Evolutionary conservation across 2,329 filamentous ascomycete genomes (phyloP).

Genomic region (Trichoderma citrinoviride): DNA sequence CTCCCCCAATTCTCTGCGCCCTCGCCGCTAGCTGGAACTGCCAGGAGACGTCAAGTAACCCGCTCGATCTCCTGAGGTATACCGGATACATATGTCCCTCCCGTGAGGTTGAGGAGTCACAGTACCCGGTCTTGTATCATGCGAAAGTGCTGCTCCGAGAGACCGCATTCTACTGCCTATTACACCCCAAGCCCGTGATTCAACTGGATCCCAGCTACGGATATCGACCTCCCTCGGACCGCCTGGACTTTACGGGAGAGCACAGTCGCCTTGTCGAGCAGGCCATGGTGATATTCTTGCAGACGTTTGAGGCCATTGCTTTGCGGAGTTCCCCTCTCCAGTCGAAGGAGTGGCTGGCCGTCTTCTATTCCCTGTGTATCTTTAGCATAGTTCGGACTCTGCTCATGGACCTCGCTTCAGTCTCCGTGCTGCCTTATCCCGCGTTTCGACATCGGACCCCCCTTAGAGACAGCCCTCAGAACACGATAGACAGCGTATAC

Average conservation of each 20-base stretch:
- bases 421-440: slow-evolving; percentile 20
- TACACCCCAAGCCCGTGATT: slow-evolving; percentile 47
- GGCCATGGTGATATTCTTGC: slow-evolving; percentile 51
- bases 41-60: slow-evolving; percentile 47
- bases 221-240: slow-evolving; percentile 35
- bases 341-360: slow-evolving; percentile 48
- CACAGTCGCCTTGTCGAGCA: slow-evolving; percentile 49
- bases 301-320: slow-evolving; percentile 49
- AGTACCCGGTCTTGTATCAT: slow-evolving; percentile 50
- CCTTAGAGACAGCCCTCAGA: slow-evolving; percentile 23
- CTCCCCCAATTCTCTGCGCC: slow-evolving; percentile 50
- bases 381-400: slow-evolving; percentile 56
- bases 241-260: slow-evolving; percentile 45
- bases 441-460: slow-evolving; percentile 19
- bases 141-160: slow-evolving; percentile 57
- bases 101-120: slow-evolving; percentile 48
- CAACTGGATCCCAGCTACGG: slow-evolving; percentile 32
- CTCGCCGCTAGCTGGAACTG: slow-evolving; percentile 54
- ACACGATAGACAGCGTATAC: slow-evolving; percentile 48
- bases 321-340: slow-evolving; percentile 40
- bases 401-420: slow-evolving; percentile 43
- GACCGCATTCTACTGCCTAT: slow-evolving; percentile 52
- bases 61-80: slow-evolving; percentile 52
- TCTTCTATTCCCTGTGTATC: slow-evolving; percentile 56
- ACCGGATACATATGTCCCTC: slow-evolving; percentile 49